Conservation (phyloP, 305 asterid species). For the Rubia peregrina region DNA sequence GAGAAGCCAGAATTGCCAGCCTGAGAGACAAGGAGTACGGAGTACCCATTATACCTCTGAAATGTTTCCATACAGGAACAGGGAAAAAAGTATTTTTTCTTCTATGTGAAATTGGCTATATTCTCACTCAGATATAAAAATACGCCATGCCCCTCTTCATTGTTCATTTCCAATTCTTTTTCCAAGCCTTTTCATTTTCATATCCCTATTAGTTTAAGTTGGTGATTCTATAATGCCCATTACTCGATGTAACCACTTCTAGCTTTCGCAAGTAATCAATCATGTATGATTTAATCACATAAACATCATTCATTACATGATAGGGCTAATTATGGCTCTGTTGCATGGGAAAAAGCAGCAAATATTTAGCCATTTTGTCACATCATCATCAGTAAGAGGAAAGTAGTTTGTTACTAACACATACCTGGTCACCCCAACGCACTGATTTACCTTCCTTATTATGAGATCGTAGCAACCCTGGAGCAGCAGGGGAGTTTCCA, state of each 20-base stretch:
- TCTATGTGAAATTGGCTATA: too few relatives aligned
- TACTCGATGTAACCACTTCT: not conserved
- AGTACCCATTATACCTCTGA: not conserved
- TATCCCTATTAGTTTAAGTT: not conserved
- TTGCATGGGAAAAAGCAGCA: too few relatives aligned
- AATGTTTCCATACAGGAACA: not conserved
- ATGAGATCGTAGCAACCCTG: conserved; percentile 47
- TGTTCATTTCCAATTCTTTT: not conserved
- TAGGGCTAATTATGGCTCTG: too few relatives aligned
- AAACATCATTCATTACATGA: not conserved
- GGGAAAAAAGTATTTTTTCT: not conserved
- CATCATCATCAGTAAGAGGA: too few relatives aligned
- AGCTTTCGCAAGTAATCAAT: not conserved
- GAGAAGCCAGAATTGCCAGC: conserved; percentile 71
- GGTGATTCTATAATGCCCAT: not conserved
- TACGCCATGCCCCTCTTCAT: not conserved
- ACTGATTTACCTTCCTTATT: conserved; percentile 88
- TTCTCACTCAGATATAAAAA: too few relatives aligned
- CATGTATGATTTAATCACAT: not conserved
- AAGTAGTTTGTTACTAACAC: conserved; percentile 20
- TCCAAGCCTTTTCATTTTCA: not conserved
- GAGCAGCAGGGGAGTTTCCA: conserved; percentile 36
- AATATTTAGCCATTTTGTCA: not conserved
- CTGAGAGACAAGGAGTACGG: conserved; percentile 27
- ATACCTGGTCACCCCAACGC: conserved; percentile 97